Conservation (phyloP, 2,329 filamentous ascomycete genomes). For the Fusarium pininemorale region DNA sequence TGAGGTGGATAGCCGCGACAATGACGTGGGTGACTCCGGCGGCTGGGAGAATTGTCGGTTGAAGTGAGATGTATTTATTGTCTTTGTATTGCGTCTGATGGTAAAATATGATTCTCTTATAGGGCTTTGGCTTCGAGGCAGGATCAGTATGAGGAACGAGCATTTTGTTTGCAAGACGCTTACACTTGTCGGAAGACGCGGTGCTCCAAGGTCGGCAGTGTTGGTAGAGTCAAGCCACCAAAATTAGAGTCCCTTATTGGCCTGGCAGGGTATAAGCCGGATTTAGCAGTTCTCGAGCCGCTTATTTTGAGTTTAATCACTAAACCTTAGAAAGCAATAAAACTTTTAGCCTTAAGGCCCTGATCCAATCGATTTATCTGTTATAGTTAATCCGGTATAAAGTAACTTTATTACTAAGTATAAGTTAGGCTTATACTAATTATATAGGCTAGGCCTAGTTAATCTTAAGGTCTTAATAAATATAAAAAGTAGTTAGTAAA, state of each 20-base stretch:
- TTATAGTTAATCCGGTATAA: no score
- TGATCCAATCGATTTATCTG: no score
- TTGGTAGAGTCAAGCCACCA: neutral
- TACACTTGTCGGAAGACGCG: conserved; percentile 3
- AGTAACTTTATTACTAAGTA: no score
- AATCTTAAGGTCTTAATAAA: no score
- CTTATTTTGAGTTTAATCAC: neutral
- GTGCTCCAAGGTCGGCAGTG: neutral
- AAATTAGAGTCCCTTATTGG: neutral
- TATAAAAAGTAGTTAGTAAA: no score
- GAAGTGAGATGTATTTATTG: conserved; percentile 57
- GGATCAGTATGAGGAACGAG: neutral
- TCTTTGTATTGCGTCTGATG: conserved; percentile 58
- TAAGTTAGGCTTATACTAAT: no score
- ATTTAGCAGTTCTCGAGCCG: neutral
- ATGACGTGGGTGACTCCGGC: conserved; percentile 77
- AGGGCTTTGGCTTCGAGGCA: neutral
- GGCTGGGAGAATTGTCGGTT: conserved; percentile 54
- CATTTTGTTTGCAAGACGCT: conserved; percentile 1
- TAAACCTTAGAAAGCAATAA: no score
- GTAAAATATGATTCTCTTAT: conserved; percentile 56
- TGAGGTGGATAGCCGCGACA: conserved; percentile 83
- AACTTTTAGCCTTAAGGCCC: no score
- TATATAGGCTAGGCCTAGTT: no score
- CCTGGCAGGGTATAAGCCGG: neutral